Conservation (phyloP, 306 rosid genomes). For the Chamaecrista fasciculata region DNA sequence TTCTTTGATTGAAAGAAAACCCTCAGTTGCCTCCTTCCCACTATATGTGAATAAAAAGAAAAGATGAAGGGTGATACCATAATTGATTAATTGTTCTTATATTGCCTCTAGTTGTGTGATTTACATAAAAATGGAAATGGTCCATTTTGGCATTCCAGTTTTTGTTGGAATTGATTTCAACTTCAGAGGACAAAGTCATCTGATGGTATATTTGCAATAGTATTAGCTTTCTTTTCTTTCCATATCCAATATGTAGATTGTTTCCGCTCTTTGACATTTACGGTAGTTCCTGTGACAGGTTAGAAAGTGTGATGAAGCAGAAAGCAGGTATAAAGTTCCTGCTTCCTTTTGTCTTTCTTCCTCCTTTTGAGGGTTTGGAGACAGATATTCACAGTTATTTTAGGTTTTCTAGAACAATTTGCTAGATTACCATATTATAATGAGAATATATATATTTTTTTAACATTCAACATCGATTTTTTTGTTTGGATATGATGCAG, state of each 20-base stretch:
- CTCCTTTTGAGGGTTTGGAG: background rate
- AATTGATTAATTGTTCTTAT: background rate
- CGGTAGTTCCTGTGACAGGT: constrained; percentile 24
- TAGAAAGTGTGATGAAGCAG: constrained; percentile 25
- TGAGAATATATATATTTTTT: background rate
- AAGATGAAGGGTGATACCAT: background rate
- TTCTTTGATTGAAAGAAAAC: constrained; percentile 12
- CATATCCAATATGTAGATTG: background rate
- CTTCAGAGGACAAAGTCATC: no score
- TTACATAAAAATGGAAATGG: background rate
- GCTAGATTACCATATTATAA: background rate
- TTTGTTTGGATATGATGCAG: constrained; percentile 31
- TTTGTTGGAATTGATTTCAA: background rate
- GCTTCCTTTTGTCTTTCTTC: constrained; percentile 3
- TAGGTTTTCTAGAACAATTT: background rate
- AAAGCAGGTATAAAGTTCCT: constrained; percentile 21
- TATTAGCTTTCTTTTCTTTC: background rate
- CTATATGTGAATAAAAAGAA: background rate
- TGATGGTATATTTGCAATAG: background rate
- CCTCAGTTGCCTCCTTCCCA: background rate
- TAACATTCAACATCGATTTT: constrained; percentile 1
- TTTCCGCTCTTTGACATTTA: constrained; percentile 1
- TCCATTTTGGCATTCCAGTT: background rate
- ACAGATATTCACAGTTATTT: background rate
- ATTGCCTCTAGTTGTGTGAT: background rate